Base-by-base conservation (phyloP, 257 asterid species). In the Prunella vulgaris region DNA sequence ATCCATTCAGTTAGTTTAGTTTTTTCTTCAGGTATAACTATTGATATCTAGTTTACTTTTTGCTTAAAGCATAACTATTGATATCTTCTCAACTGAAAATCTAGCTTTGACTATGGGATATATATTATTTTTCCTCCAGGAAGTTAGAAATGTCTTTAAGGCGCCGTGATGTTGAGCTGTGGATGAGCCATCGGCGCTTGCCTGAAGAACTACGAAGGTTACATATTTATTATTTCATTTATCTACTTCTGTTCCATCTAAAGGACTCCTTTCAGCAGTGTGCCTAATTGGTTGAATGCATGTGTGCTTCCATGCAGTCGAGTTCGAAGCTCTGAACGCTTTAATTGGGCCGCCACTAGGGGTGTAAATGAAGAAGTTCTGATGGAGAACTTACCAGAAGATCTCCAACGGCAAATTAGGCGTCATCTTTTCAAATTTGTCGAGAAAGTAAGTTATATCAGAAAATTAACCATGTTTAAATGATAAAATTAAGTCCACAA, bases 161-260 rank as follows among this genome's bases (percentile, higher is more conserved):
- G 69, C 89, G 89, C 46, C 96, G 97, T 38, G 97, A 93, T 72
- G 91, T 90, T 68, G 98, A 93, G 80, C 96, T 82, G 73, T 93
- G 98, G 98, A 90, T 93, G 98, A 85, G 95, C 44, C 97, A 90
- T 59, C 90, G 97, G 12, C 93, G 96, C 52, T 81, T 93, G 82
- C 97, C 98, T 21, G 82, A 72, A 76, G 85, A 73, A 20, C 76
- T 93, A 66, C 81, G 87, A 82, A 88, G 93, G 98, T 93, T 48
- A 5, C 57, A 12, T 33, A 5, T 22, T 72, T 37, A 3, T 10
- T 51, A 6, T 14, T 52, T 69, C 9, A 60, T 49, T 42, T 51
- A 10, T 38, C 37, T 20, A 9, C 12, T 32, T 53, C 22, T 33
- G 1, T 17, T 5, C 42, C 13, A 3, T n/a, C 38, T 25, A 0